Conservation (phyloP, 257 asterid species). For the Solanum virginianum region DNA sequence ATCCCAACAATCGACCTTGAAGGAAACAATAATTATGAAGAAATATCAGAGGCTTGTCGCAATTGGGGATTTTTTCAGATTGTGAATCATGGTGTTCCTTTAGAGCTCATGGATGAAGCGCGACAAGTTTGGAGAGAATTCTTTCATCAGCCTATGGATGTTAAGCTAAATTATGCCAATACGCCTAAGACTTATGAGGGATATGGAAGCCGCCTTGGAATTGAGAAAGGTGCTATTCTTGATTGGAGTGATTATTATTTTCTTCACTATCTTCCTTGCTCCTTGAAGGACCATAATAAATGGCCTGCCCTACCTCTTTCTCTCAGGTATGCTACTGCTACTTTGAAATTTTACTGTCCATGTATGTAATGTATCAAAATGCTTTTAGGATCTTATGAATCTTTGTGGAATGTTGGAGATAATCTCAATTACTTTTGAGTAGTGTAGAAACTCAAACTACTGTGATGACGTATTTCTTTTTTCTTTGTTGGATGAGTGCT, state of each 20-base stretch:
- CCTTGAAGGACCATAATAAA: slow-evolving; percentile 47
- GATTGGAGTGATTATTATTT: slow-evolving; percentile 93
- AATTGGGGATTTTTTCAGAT: slow-evolving; percentile 88
- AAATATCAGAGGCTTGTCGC: slow-evolving; percentile 40
- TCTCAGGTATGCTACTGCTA: slow-evolving; percentile 29
- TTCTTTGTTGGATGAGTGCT: not conserved
- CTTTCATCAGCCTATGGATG: slow-evolving; percentile 58
- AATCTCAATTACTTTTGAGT: too few species aligned
- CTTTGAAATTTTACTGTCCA: too few species aligned
- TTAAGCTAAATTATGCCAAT: slow-evolving; percentile 51
- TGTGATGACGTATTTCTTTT: not conserved
- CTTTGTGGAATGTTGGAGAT: too few species aligned
- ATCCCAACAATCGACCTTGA: slow-evolving; percentile 47
- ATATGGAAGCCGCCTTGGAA: slow-evolving; percentile 74
- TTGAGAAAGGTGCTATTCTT: slow-evolving; percentile 70
- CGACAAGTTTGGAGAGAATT: slow-evolving; percentile 59
- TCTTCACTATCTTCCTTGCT: slow-evolving; percentile 60
- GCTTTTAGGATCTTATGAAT: too few species aligned
- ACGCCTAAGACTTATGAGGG: slow-evolving; percentile 77
- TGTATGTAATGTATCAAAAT: not conserved
- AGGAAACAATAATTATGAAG: not conserved
- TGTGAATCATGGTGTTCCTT: slow-evolving; percentile 58
- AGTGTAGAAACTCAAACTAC: too few species aligned
- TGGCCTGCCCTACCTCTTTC: slow-evolving; percentile 67
- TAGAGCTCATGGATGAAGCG: slow-evolving; percentile 50